Evolutionary conservation across 768 basidiomycete species (phyloP).

Genomic region (Tylopilus sp.): DNA sequence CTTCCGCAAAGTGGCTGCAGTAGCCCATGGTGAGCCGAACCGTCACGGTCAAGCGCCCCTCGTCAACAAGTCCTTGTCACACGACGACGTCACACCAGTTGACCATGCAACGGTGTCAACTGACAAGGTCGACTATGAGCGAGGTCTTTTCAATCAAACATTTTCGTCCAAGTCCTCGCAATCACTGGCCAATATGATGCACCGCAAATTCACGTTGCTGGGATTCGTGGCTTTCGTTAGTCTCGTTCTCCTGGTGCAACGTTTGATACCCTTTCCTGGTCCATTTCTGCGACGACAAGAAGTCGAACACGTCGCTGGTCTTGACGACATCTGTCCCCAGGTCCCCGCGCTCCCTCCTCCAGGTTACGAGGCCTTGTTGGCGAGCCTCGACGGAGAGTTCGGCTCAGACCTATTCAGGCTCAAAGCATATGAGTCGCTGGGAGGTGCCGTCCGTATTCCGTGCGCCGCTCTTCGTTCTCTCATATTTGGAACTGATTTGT

Average conservation of each 20-base stretch:
- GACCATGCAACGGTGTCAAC: too few relatives aligned
- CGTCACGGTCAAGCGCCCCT: too few relatives aligned
- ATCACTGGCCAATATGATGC: too few relatives aligned
- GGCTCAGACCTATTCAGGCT: constrained; percentile 24
- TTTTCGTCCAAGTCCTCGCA: neutral
- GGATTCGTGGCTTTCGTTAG: constrained; percentile 9
- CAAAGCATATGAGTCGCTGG: constrained; percentile 31
- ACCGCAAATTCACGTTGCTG: neutral
- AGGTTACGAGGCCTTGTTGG: too few relatives aligned
- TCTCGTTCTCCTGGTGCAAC: constrained; percentile 4
- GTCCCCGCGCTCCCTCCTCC: constrained; percentile 14
- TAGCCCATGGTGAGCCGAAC: too few relatives aligned
- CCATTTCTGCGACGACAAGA: too few relatives aligned
- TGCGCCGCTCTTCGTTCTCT: constrained; percentile 3
- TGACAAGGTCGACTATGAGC: constrained; percentile 15
- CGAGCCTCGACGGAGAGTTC: constrained; percentile 22
- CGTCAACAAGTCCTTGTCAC: neutral
- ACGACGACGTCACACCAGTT: neutral
- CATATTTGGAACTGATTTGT: neutral
- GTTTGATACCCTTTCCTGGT: constrained; percentile 2
- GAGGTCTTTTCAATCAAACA: neutral
- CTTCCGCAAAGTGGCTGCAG: too few relatives aligned
- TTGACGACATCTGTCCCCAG: constrained; percentile 28
- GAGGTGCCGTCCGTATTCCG: constrained; percentile 36
- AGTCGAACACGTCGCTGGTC: neutral